Conservation (phyloP, 2,329 filamentous ascomycete genomes). For the Fusarium papillatum region DNA sequence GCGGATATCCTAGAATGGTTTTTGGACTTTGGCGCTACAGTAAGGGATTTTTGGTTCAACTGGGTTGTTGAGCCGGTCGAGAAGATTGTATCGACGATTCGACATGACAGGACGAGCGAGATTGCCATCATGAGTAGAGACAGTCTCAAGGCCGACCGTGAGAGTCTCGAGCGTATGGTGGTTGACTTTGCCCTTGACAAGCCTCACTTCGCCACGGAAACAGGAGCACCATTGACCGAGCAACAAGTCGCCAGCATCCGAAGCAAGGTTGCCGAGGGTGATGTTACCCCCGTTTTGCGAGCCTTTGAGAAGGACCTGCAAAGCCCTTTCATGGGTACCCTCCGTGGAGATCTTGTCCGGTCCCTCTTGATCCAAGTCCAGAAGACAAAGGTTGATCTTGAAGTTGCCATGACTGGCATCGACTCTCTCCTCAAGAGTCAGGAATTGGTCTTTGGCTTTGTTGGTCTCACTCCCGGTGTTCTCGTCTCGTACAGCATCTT, state of each 20-base stretch:
- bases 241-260: constrained; percentile 81
- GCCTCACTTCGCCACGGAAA: constrained; percentile 70
- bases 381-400: constrained; percentile 98
- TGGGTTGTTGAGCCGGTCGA: constrained; percentile 92
- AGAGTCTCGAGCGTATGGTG: constrained; percentile 97
- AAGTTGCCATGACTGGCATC: constrained; percentile 96
- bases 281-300: constrained; percentile 90
- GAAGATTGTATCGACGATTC: constrained; percentile 91
- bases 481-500: constrained; percentile 83
- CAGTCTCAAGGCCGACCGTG: constrained; percentile 89
- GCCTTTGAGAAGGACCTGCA: constrained; percentile 93
- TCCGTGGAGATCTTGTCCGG: constrained; percentile 89
- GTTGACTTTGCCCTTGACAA: constrained; percentile 94
- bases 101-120: constrained; percentile 92
- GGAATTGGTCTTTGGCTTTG: constrained; percentile 97
- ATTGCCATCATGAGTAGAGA: constrained; percentile 97
- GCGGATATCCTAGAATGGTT: constrained; percentile 87
- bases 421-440: constrained; percentile 96
- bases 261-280: constrained; percentile 87
- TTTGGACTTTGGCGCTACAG: constrained; percentile 81
- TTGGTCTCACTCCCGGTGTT: constrained; percentile 94
- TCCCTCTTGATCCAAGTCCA: constrained; percentile 96
- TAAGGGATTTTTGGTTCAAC: constrained; percentile 93
- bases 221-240: constrained; percentile 68
- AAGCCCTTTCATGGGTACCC: constrained; percentile 83